phyloP scores from a whole-genome alignment of 2,329 filamentous ascomycete genomes.

The Colletotrichum sp. region DNA sequence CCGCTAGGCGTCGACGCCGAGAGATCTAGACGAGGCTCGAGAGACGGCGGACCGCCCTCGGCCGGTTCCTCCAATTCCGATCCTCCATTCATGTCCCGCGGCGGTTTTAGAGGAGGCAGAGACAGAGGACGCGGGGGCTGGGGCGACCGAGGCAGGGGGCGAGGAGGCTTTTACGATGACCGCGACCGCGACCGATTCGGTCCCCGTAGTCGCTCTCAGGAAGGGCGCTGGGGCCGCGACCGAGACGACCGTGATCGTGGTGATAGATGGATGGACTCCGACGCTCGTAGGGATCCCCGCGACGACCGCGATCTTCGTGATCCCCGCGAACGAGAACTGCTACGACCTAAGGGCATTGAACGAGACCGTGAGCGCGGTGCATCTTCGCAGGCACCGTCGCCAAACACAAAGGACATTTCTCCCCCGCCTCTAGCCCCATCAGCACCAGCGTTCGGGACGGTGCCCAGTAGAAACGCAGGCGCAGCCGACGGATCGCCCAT shows the following conservation, averaged over 20 bases:
- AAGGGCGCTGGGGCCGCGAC: conserved; percentile 63
- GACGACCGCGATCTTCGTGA: conserved; percentile 53
- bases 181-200: conserved; percentile 61
- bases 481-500: conserved; percentile 33
- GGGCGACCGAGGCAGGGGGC: conserved; percentile 46
- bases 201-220: conserved; percentile 68
- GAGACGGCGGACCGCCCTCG: conserved; percentile 73
- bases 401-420: conserved; percentile 56
- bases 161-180: conserved; percentile 63
- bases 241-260: conserved; percentile 58
- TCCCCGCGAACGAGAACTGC: conserved; percentile 48
- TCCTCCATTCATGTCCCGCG: conserved; percentile 59
- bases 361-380: conserved; percentile 35
- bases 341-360: conserved; percentile 54
- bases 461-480: conserved; percentile 50
- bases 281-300: conserved; percentile 47
- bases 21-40: conserved; percentile 69
- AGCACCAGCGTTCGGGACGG: conserved; percentile 62
- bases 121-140: conserved; percentile 61
- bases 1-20: conserved; percentile 71
- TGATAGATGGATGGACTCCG: conserved; percentile 46
- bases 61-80: conserved; percentile 76
- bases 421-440: conserved; percentile 63
- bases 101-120: conserved; percentile 53
- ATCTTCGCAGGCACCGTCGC: conserved; percentile 52